A percentile compares a stretch with the other conserved stretches of the same genome.
phyloP scores from a whole-genome alignment of 306 rosid species.

The Vigna angularis region DNA sequence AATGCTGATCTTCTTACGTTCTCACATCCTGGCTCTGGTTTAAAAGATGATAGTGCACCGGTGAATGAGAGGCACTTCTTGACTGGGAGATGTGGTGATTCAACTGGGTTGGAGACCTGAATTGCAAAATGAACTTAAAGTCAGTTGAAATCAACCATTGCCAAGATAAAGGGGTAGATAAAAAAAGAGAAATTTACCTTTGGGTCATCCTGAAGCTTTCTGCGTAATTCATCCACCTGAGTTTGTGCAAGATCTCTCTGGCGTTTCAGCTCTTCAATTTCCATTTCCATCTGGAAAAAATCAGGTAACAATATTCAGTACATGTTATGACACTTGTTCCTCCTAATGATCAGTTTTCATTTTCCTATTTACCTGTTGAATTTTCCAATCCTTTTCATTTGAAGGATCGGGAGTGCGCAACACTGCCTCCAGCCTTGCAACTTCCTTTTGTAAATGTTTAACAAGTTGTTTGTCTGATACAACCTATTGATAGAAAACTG shows the following conservation, averaged over 20 bases:
- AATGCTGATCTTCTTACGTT: conserved; percentile 64
- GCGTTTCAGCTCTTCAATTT: conserved; percentile 87
- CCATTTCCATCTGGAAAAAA: conserved; percentile 88
- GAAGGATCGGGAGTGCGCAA: conserved; percentile 92
- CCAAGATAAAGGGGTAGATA: not conserved
- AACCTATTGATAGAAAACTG: conserved; percentile 55
- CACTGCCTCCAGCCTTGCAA: conserved; percentile 95
- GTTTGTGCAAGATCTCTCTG: conserved; percentile 92
- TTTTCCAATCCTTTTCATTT: conserved; percentile 84
- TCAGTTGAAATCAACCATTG: conserved; percentile 35
- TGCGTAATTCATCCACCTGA: conserved; percentile 83
- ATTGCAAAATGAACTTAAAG: conserved; percentile 20
- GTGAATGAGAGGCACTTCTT: conserved; percentile 92
- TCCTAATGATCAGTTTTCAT: not conserved
- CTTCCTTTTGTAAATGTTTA: conserved; percentile 97
- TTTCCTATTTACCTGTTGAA: conserved; percentile 78
- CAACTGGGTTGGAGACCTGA: conserved; percentile 69
- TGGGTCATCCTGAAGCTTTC: conserved; percentile 79
- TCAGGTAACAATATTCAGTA: conserved; percentile 35
- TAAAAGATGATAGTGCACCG: conserved; percentile 65
- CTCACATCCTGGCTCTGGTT: conserved; percentile 59
- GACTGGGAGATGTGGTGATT: conserved; percentile 64
- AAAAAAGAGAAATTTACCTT: conserved; percentile 56
- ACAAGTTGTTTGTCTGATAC: conserved; percentile 95
- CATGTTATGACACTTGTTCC: conserved; percentile 26